Percentiles rank a stretch among this genome's conserved stretches.
phyloP scores from a whole-genome alignment of 164 flowering plant genomes.

The Aristolochia fimbriata region DNA sequence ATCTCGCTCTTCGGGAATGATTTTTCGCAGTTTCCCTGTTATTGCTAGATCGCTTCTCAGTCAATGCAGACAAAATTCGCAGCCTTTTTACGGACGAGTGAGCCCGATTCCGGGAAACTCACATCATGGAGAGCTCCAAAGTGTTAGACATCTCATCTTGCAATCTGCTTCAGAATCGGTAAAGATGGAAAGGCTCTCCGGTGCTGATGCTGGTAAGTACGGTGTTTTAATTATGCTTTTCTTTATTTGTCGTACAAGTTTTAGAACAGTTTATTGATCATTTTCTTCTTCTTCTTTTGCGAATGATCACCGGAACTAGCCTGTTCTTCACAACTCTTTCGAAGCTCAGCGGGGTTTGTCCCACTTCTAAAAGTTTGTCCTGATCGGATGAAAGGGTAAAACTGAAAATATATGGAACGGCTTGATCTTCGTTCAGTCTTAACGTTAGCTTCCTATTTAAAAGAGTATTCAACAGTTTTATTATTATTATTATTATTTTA shows the following conservation, averaged over 20 bases:
- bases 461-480: background rate
- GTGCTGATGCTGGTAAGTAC: constrained; percentile 45
- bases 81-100: too few species aligned
- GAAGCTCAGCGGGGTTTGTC: background rate
- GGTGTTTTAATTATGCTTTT: background rate
- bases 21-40: too few species aligned
- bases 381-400: background rate
- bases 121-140: constrained; percentile 2
- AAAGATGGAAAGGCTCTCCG: constrained; percentile 38
- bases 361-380: background rate
- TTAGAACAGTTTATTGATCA: background rate
- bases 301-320: background rate
- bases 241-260: background rate
- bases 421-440: too few species aligned
- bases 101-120: too few species aligned
- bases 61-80: too few species aligned
- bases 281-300: background rate
- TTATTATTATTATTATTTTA: background rate
- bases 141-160: constrained; percentile 44
- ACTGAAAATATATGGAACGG: background rate
- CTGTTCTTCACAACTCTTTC: background rate
- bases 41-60: too few species aligned
- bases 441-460: too few species aligned
- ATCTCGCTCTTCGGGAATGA: too few species aligned
- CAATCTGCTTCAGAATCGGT: constrained; percentile 52